Evolutionary conservation across 1,284 basidiomycete genomes (phyloP).

Genomic region (Cutaneotrichosporon sp.): DNA sequence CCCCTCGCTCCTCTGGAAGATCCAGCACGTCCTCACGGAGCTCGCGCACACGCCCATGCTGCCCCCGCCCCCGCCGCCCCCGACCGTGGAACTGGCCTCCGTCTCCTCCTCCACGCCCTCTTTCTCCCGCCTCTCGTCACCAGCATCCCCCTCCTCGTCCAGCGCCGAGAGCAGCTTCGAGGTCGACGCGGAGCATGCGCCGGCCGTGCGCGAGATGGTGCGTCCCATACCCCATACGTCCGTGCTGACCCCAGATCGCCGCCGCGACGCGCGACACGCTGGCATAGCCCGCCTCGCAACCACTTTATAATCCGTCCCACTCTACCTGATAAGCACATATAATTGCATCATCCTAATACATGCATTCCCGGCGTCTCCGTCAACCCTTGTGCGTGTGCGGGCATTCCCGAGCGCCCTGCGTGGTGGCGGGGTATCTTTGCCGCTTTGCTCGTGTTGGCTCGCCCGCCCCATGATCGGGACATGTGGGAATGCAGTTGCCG

Average conservation of each 20-base stretch:
- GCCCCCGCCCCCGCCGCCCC: slow-evolving; percentile 32
- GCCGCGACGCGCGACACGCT: slow-evolving; percentile 3
- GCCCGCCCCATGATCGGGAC: too few relatives aligned
- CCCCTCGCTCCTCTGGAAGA: slow-evolving; percentile 33
- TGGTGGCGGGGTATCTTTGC: too few relatives aligned
- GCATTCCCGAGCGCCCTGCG: too few relatives aligned
- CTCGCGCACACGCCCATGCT: slow-evolving; percentile 48
- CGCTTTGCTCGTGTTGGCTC: too few relatives aligned
- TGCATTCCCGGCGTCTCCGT: too few relatives aligned
- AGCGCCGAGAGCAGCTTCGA: slow-evolving; percentile 3
- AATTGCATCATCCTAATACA: too few relatives aligned
- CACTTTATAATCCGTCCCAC: too few relatives aligned
- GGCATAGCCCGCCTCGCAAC: too few relatives aligned
- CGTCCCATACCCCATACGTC: background rate
- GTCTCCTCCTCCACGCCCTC: background rate
- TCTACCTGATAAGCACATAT: too few relatives aligned
- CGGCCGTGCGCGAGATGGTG: slow-evolving; percentile 6
- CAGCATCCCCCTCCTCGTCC: background rate
- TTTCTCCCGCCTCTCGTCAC: too few relatives aligned
- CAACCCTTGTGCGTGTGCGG: too few relatives aligned
- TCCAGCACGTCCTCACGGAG: slow-evolving; percentile 36
- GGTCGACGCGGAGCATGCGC: background rate
- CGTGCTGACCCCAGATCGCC: background rate
- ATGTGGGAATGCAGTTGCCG: too few relatives aligned
- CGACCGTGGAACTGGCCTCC: slow-evolving; percentile 38